phyloP scores from a whole-genome alignment of 2,329 filamentous ascomycete species.

The Plenodomus lindquistii region DNA sequence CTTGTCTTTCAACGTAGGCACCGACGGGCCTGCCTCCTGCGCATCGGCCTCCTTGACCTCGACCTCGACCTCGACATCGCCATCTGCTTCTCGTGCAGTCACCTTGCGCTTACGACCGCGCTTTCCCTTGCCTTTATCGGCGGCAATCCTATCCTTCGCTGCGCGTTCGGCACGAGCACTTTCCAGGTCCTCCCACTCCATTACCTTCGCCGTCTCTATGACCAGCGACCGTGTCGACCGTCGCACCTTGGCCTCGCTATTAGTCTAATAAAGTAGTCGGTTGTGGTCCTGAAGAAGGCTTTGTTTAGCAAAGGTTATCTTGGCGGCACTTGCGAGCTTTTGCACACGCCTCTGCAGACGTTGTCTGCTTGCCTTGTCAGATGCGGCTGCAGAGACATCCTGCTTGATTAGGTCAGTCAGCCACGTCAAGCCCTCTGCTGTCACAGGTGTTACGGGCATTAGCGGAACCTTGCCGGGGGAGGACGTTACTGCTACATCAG shows the following conservation, averaged over 20 bases:
- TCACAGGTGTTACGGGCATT: constrained; percentile 27
- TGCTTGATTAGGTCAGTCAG: constrained; percentile 18
- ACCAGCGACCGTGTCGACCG: constrained; percentile 26
- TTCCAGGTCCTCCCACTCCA: constrained; percentile 28
- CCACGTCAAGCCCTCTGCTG: constrained; percentile 17
- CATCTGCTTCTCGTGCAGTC: not conserved
- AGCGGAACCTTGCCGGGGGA: constrained; percentile 14
- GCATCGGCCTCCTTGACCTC: not conserved
- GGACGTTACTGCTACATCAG: constrained; percentile 3
- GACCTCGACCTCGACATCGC: not conserved
- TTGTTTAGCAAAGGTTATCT: constrained; percentile 22
- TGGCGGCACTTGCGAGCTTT: constrained; percentile 24
- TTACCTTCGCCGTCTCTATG: constrained; percentile 19
- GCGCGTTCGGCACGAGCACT: constrained; percentile 20
- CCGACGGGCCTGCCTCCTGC: not conserved
- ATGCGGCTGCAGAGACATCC: constrained; percentile 9
- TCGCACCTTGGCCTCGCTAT: constrained; percentile 32
- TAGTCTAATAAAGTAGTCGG: constrained; percentile 27
- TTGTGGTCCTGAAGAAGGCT: constrained; percentile 32
- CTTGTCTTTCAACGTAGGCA: not conserved
- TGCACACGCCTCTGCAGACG: constrained; percentile 12
- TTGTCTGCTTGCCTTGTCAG: constrained; percentile 20
- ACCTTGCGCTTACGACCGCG: constrained; percentile 8
- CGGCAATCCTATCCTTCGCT: constrained; percentile 18
- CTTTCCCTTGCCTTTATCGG: constrained; percentile 1